Evolutionary conservation across 2,329 filamentous ascomycete genomes (phyloP).

Genomic region (Sclerotinia subarctica): DNA sequence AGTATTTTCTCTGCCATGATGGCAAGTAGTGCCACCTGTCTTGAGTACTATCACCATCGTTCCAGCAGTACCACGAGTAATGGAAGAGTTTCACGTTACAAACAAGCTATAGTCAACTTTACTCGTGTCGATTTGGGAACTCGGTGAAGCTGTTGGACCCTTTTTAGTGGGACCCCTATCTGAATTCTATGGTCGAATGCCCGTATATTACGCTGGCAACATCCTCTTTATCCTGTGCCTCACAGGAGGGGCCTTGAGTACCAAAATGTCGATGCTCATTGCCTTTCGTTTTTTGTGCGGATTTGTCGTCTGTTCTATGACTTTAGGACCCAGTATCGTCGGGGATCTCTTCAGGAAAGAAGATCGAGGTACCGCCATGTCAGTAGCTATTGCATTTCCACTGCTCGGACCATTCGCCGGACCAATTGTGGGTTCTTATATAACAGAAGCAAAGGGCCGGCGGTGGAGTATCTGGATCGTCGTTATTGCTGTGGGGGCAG

Average conservation of each 20-base stretch:
- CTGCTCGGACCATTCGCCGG: slow-evolving; percentile 38
- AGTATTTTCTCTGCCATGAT: too few relatives aligned
- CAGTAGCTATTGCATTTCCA: slow-evolving; percentile 6
- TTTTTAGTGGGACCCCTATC: not conserved
- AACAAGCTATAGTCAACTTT: not conserved
- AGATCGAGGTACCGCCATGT: slow-evolving; percentile 15
- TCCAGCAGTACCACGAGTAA: slow-evolving; percentile 10
- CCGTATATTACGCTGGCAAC: slow-evolving; percentile 1
- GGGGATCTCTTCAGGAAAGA: slow-evolving; percentile 15
- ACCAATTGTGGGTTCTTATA: slow-evolving; percentile 37
- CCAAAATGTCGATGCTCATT: slow-evolving; percentile 3
- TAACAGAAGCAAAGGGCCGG: slow-evolving; percentile 38
- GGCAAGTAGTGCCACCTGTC: too few relatives aligned
- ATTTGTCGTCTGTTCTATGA: not conserved
- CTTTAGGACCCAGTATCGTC: slow-evolving; percentile 4
- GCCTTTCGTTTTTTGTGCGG: slow-evolving; percentile 13
- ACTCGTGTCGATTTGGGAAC: slow-evolving; percentile 16
- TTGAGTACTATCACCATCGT: not conserved
- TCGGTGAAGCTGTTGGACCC: slow-evolving; percentile 11
- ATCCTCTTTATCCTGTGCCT: not conserved
- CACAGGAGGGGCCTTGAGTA: not conserved
- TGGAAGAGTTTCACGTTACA: slow-evolving; percentile 9
- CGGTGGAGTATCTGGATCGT: slow-evolving; percentile 41
- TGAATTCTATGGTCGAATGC: slow-evolving; percentile 2
- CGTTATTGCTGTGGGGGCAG: slow-evolving; percentile 28